Evolutionary conservation across 257 asterid species (phyloP).

Genomic region (Gardenia jasminoides): DNA sequence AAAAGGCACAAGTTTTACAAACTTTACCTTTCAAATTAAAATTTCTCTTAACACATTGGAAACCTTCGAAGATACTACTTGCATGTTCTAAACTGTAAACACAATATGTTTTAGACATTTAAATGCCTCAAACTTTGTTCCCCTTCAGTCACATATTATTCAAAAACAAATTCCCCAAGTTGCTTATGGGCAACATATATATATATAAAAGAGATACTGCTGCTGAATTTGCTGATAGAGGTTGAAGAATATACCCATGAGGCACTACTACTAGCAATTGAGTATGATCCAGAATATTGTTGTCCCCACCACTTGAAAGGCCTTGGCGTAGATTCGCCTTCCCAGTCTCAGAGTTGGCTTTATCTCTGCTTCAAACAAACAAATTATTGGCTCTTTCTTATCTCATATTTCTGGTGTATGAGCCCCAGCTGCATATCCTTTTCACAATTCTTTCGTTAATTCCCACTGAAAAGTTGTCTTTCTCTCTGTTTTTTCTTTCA

Average conservation of each 20-base stretch:
- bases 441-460: not conserved
- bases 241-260: not conserved
- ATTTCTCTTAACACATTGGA: too few relatives aligned
- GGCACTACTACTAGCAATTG: not conserved
- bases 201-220: too few relatives aligned
- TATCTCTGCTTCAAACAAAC: not conserved
- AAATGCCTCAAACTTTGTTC: too few relatives aligned
- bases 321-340: conserved; percentile 4
- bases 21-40: too few relatives aligned
- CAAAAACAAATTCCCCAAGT: not conserved
- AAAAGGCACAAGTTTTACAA: too few relatives aligned
- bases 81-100: too few relatives aligned
- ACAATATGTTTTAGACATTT: not conserved
- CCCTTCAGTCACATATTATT: too few relatives aligned
- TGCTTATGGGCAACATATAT: too few relatives aligned
- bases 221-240: not conserved
- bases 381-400: not conserved
- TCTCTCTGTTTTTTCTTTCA: not conserved
- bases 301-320: not conserved
- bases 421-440: conserved; percentile 1
- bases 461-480: not conserved
- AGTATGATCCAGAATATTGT: conserved; percentile 1
- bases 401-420: not conserved
- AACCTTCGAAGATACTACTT: too few relatives aligned
- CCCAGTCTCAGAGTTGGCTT: not conserved